Evolutionary conservation across 352 stramenopile genomes (phyloP).

Genomic region (Pythium vanterpoolii): DNA sequence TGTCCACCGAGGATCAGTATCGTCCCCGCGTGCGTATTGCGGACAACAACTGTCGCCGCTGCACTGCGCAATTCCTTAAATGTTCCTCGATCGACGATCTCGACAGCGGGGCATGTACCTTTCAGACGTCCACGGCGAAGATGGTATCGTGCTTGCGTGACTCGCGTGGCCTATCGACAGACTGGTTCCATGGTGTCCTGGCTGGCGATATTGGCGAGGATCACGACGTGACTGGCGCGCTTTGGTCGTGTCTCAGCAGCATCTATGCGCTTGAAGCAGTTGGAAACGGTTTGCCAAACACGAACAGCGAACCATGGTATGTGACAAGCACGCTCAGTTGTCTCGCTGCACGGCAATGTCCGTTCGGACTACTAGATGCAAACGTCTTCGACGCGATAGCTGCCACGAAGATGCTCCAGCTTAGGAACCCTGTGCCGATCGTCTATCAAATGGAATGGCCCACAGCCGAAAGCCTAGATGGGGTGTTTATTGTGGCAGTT

Average conservation of each 20-base stretch:
- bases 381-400: background rate
- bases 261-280: background rate
- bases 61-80: conserved; percentile 8
- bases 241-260: background rate
- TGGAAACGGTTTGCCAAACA: background rate
- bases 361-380: conserved; percentile 22
- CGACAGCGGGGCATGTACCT: conserved; percentile 12
- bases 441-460: conserved; percentile 5
- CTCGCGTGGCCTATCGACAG: background rate
- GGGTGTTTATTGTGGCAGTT: conserved; percentile 16
- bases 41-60: conserved; percentile 6
- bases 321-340: conserved; percentile 17
- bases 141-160: conserved; percentile 5
- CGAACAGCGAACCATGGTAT: conserved; percentile 15
- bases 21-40: background rate
- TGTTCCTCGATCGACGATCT: conserved; percentile 6
- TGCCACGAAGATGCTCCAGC: conserved; percentile 16
- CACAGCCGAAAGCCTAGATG: conserved; percentile 2
- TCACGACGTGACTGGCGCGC: background rate
- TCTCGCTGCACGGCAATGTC: conserved; percentile 15
- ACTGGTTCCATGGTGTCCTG: background rate
- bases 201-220: background rate
- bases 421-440: conserved; percentile 8
- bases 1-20: background rate
- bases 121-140: conserved; percentile 3